A percentile compares a stretch with the other conserved stretches of the same genome.
Evolutionary conservation across 805 yeast genomes (phyloP).

Genomic region (Spathaspora gorwiae): DNA sequence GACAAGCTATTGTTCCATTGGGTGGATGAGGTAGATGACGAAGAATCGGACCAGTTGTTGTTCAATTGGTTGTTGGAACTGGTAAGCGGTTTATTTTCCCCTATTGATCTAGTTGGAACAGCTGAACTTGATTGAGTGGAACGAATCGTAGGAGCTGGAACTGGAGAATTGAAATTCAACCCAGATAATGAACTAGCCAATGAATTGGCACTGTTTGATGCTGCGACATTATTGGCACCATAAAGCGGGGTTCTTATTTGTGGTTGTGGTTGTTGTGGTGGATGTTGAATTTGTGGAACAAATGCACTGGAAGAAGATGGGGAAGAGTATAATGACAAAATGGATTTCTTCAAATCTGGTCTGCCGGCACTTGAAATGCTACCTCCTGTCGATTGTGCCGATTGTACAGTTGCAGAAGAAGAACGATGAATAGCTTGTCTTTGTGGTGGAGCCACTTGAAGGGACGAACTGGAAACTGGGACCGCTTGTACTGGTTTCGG

Average conservation of each 20-base stretch:
- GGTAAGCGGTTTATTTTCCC: neutral
- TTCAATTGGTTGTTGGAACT: constrained; percentile 13
- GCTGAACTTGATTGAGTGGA: constrained; percentile 8
- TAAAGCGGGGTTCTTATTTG: neutral
- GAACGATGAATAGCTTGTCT: constrained; percentile 2
- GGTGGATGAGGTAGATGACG: constrained; percentile 4
- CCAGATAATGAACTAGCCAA: constrained; percentile 22
- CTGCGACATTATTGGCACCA: neutral
- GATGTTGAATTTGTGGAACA: constrained; percentile 24
- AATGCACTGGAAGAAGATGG: constrained; percentile 46
- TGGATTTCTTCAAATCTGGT: constrained; percentile 89
- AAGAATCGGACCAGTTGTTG: constrained; percentile 34
- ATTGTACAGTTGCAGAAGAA: constrained; percentile 13
- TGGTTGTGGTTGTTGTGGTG: constrained; percentile 7
- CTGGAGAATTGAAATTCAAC: constrained; percentile 7
- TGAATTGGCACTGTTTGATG: constrained; percentile 6
- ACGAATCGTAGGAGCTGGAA: neutral
- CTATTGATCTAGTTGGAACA: neutral
- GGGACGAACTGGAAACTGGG: neutral
- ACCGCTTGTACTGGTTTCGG: constrained; percentile 6
- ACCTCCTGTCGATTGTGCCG: constrained; percentile 35
- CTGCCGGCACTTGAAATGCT: constrained; percentile 34
- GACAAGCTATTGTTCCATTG: neutral
- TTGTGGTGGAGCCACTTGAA: neutral
- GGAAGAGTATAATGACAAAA: constrained; percentile 76